A percentile compares a stretch with the other conserved stretches of the same genome.
Conservation (phyloP, 2,329 filamentous ascomycete genomes). For the Ambrosiella xylebori region DNA sequence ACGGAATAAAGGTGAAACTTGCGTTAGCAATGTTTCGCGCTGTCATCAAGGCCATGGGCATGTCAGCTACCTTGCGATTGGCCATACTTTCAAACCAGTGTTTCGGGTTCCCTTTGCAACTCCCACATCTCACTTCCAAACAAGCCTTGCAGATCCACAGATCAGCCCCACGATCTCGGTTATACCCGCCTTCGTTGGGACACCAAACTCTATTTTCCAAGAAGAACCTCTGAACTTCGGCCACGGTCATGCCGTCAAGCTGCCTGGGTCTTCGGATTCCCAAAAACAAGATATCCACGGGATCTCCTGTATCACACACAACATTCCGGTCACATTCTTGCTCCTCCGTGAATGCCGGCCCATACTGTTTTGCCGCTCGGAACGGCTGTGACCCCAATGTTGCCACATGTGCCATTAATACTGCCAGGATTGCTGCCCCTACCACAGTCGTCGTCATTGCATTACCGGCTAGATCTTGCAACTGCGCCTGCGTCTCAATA, state of each 20-base stretch:
- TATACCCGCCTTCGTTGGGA: slow-evolving; percentile 20
- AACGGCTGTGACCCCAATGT: too few relatives aligned
- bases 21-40: too few relatives aligned
- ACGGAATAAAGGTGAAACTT: too few relatives aligned
- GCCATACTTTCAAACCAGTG: slow-evolving; percentile 16
- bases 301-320: background rate
- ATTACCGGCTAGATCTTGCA: slow-evolving; percentile 59
- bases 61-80: background rate
- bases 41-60: slow-evolving; percentile 3
- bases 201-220: slow-evolving; percentile 15
- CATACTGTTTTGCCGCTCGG: background rate
- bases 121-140: slow-evolving; percentile 21
- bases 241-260: background rate
- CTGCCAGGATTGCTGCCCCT: slow-evolving; percentile 41
- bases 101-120: slow-evolving; percentile 24
- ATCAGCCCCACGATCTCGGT: slow-evolving; percentile 17
- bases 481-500: slow-evolving; percentile 40
- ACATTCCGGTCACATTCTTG: background rate
- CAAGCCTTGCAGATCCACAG: slow-evolving; percentile 20
- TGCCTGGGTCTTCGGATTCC: background rate
- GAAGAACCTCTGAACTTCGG: background rate
- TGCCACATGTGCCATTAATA: slow-evolving; percentile 28
- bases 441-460: slow-evolving; percentile 65
- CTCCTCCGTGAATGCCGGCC: background rate
- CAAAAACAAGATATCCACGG: background rate